A percentile compares a stretch with the other conserved stretches of the same genome.
phyloP scores from a whole-genome alignment of 345 rosid species.

The Atalantia buxifolia region DNA sequence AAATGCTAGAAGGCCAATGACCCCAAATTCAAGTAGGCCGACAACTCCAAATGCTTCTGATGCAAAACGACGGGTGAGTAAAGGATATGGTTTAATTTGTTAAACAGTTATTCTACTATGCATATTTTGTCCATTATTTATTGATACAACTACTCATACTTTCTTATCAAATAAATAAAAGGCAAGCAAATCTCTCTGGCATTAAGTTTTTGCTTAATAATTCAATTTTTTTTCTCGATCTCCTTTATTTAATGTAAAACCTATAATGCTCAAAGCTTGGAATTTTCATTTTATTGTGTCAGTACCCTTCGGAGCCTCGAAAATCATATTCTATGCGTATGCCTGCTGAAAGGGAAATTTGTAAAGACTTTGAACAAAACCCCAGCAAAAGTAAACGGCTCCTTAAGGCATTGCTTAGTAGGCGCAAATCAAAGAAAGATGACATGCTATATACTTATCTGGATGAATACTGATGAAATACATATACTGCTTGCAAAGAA shows the following conservation, averaged over 20 bases:
- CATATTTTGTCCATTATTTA: too few relatives aligned
- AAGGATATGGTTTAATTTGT: not conserved
- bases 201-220: conserved; percentile 3
- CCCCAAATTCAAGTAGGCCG: conserved; percentile 43
- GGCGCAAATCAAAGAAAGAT: conserved; percentile 91
- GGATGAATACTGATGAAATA: conserved; percentile 66
- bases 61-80: conserved; percentile 52
- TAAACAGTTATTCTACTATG: not conserved
- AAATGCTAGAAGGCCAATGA: conserved; percentile 49
- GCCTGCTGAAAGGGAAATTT: conserved; percentile 53
- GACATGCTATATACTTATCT: conserved; percentile 75
- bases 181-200: not conserved
- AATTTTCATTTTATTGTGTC: conserved; percentile 13
- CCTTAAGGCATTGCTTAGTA: conserved; percentile 83
- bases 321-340: conserved; percentile 73
- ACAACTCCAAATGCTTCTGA: conserved; percentile 52
- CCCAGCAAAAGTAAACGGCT: conserved; percentile 90
- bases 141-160: too few relatives aligned
- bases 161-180: too few relatives aligned
- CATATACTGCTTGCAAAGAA: not conserved
- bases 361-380: conserved; percentile 52
- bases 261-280: not conserved
- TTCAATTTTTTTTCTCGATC: not conserved
- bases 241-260: not conserved
- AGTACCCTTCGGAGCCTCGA: conserved; percentile 89